Percentiles rank a stretch among this genome's conserved stretches.
Conservation (phyloP, 108 stramenopile genomes). For the Chaetoceros tenuissimus region DNA sequence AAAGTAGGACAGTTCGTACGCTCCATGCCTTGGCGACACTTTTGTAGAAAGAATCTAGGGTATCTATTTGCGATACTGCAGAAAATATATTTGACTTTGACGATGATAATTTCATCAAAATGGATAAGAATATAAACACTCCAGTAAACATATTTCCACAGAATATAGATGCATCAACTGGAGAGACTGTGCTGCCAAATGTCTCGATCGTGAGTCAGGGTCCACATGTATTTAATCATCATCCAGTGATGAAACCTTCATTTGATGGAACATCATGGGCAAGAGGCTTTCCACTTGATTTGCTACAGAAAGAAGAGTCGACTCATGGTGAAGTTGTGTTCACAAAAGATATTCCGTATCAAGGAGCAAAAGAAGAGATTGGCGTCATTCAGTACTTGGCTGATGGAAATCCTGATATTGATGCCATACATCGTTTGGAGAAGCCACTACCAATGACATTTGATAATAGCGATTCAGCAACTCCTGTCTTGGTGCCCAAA, state of each 20-base stretch:
- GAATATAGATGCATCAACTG: neutral
- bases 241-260: constrained; percentile 29
- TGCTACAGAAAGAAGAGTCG: constrained; percentile 6
- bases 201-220: no score
- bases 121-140: no score
- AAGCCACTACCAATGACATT: constrained; percentile 20
- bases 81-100: constrained; percentile 44
- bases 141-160: constrained; percentile 5
- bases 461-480: neutral
- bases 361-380: neutral
- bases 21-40: constrained; percentile 31
- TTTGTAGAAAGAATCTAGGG: constrained; percentile 52
- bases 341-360: no score
- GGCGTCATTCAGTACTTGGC: constrained; percentile 44
- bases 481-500: constrained; percentile 8
- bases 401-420: constrained; percentile 48
- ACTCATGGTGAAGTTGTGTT: constrained; percentile 5
- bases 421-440: constrained; percentile 47
- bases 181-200: no score
- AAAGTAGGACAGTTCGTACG: constrained; percentile 18
- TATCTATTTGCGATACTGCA: constrained; percentile 45
- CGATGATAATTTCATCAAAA: constrained; percentile 42
- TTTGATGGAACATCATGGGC: constrained; percentile 32
- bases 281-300: constrained; percentile 43
- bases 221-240: constrained; percentile 37